phyloP scores from a whole-genome alignment of 2,329 filamentous ascomycete genomes.

The Apiospora kogelbergensis region DNA sequence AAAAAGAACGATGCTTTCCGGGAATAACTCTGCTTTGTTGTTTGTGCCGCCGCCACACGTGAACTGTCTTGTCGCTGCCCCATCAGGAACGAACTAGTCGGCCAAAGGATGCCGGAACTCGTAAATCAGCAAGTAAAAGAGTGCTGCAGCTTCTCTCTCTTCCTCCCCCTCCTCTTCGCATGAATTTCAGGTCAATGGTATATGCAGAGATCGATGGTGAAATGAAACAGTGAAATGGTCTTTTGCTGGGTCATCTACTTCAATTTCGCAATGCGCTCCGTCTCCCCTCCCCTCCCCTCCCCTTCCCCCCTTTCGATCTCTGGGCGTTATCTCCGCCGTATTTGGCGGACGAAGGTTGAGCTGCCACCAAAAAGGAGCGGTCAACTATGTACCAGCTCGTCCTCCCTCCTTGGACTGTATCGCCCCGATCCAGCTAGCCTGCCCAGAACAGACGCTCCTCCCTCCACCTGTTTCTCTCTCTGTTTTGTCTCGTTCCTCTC shows the following conservation, averaged over 20 bases:
- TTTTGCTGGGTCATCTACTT: not conserved
- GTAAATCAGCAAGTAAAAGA: not conserved
- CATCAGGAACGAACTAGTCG: not conserved
- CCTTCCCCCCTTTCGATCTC: not conserved
- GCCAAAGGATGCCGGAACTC: not conserved
- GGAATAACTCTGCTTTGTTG: not conserved
- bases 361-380: conserved; percentile 5
- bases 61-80: not conserved
- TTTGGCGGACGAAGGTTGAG: not conserved
- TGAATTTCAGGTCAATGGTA: not conserved
- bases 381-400: not conserved
- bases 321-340: not conserved
- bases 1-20: not conserved
- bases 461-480: not conserved
- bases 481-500: no score
- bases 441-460: not conserved
- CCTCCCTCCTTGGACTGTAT: not conserved
- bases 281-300: no score
- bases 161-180: no score
- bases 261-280: not conserved
- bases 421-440: not conserved
- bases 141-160: not conserved
- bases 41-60: not conserved
- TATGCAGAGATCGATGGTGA: not conserved
- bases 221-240: not conserved